A percentile compares a stretch with the other conserved stretches of the same genome.
These are phyloP conservation scores for Cladorrhinum sp. DNA, from an alignment of 2,329 filamentous ascomycete genomes.

Conservation along the genomic window DNA sequence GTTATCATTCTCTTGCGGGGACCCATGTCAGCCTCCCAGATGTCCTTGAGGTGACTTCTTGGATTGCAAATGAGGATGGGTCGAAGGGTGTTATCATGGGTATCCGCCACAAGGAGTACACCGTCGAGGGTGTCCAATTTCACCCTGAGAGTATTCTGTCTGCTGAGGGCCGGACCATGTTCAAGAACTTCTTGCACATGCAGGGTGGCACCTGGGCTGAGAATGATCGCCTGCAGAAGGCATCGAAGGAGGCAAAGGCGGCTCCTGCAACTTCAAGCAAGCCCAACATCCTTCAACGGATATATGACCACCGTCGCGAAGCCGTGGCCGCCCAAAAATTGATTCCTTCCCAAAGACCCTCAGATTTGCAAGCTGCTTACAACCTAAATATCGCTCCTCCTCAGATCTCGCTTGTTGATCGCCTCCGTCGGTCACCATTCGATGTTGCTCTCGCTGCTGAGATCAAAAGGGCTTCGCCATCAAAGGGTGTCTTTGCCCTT, in stretches of 20 bases:
- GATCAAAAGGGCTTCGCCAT: slow-evolving; percentile 94
- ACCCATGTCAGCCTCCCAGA: slow-evolving; percentile 83
- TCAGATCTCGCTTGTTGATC: slow-evolving; percentile 73
- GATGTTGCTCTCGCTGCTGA: slow-evolving; percentile 94
- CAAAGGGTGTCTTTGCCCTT: slow-evolving; percentile 89
- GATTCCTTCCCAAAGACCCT: slow-evolving; percentile 78
- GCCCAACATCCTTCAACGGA: slow-evolving; percentile 83
- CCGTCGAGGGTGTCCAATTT: slow-evolving; percentile 96
- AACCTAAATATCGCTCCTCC: slow-evolving; percentile 81
- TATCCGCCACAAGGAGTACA: slow-evolving; percentile 85
- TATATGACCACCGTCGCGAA: slow-evolving; percentile 77
- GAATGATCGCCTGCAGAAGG: slow-evolving; percentile 59
- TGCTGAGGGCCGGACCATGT: slow-evolving; percentile 81
- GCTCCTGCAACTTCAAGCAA: slow-evolving; percentile 42
- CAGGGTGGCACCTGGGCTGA: slow-evolving; percentile 89
- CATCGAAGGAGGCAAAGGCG: slow-evolving; percentile 24
- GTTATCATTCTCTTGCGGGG: slow-evolving; percentile 94
- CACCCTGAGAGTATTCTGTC: slow-evolving; percentile 97
- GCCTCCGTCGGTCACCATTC: slow-evolving; percentile 78
- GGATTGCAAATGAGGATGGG: slow-evolving; percentile 74
- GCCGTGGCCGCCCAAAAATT: slow-evolving; percentile 77
- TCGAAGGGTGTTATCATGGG: slow-evolving; percentile 92
- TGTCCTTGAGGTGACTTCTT: slow-evolving; percentile 85
- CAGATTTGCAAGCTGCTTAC: slow-evolving; percentile 83
- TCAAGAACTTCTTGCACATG: slow-evolving; percentile 87